phyloP scores from a whole-genome alignment of 495 filamentous ascomycete species.

The Aspergillus conjunctus region DNA sequence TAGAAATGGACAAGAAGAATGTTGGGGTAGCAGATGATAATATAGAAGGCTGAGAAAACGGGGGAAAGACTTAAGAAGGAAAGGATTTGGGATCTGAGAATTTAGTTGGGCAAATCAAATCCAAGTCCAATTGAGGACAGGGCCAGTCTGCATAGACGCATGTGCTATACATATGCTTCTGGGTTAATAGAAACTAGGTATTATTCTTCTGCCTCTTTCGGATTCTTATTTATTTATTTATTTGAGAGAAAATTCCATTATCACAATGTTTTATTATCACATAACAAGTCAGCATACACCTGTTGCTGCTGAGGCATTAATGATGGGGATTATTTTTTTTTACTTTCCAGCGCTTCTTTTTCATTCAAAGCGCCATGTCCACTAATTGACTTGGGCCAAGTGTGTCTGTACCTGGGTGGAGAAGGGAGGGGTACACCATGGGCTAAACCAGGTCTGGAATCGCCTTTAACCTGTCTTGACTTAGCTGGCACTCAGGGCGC shows the following conservation, averaged over 20 bases:
- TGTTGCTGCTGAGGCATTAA: neutral
- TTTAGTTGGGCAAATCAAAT: neutral
- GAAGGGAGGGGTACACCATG: slow-evolving; percentile 5
- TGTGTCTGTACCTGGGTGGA: neutral
- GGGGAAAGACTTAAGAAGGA: slow-evolving; percentile 9
- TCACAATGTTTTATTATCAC: neutral
- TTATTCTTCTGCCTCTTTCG: slow-evolving; percentile 1
- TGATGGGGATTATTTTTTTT: neutral
- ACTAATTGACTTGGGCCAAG: slow-evolving; percentile 5
- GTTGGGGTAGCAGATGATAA: slow-evolving; percentile 1
- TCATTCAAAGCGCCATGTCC: slow-evolving; percentile 1
- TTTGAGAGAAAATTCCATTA: neutral
- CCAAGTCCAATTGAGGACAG: slow-evolving; percentile 9
- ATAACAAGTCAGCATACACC: neutral
- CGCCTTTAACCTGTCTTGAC: slow-evolving; percentile 1
- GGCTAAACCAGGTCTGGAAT: neutral
- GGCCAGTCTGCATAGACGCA: slow-evolving; percentile 17
- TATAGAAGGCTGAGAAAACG: slow-evolving; percentile 5
- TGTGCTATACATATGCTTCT: slow-evolving; percentile 15
- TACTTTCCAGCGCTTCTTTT: neutral
- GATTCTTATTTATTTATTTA: slow-evolving; percentile 8
- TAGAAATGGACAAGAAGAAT: neutral
- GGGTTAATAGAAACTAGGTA: slow-evolving; percentile 9
- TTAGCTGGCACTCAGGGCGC: neutral
- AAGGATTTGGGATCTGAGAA: slow-evolving; percentile 9